Conservation (phyloP, 75 land plant species). For the Selaginella moellendorffii region DNA sequence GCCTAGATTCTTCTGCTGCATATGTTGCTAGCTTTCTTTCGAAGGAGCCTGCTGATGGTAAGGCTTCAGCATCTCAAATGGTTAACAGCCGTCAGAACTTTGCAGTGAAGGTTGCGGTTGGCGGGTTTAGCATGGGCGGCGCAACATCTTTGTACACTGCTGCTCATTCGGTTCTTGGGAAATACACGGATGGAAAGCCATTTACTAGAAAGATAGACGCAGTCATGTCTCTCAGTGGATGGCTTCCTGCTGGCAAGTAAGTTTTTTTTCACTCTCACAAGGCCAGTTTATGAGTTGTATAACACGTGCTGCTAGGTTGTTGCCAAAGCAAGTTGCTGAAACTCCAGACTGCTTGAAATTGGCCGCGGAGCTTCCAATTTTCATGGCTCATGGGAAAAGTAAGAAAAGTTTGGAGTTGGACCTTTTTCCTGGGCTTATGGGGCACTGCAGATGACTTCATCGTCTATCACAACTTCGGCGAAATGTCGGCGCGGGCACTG, state of each 20-base stretch:
- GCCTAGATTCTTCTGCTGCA: constrained; percentile 84
- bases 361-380: constrained; percentile 46
- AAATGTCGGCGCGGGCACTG: constrained; percentile 40
- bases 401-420: neutral
- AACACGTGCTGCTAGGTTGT: constrained; percentile 23
- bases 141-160: constrained; percentile 72
- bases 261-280: neutral
- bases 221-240: constrained; percentile 69
- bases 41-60: constrained; percentile 68
- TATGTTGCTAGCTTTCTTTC: constrained; percentile 75
- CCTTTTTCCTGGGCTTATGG: neutral
- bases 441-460: constrained; percentile 53
- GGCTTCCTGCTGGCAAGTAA: constrained; percentile 80
- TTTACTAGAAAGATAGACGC: constrained; percentile 55
- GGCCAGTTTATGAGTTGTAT: neutral
- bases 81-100: neutral
- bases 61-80: neutral
- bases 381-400: constrained; percentile 73
- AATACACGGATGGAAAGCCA: constrained; percentile 47
- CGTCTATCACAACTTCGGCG: constrained; percentile 44
- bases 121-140: constrained; percentile 95
- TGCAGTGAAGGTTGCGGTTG: constrained; percentile 75
- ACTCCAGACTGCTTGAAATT: constrained; percentile 43
- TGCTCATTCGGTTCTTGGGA: constrained; percentile 53
- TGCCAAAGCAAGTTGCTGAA: constrained; percentile 38